Evolutionary conservation across 2,329 filamentous ascomycete species (phyloP).

Genomic region (Anisogramma anomala): DNA sequence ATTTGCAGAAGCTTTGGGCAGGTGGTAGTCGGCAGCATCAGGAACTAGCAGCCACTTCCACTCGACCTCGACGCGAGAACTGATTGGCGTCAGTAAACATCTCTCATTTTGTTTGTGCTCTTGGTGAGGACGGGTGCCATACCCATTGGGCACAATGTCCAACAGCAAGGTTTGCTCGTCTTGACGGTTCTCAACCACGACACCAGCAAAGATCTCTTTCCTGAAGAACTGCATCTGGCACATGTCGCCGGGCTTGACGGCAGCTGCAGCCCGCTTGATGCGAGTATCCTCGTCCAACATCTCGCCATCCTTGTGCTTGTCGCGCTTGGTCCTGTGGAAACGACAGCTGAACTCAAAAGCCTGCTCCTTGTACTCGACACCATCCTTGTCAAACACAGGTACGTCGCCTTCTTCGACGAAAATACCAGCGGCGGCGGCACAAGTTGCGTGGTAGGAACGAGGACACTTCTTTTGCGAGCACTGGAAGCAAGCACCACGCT

Average conservation of each 20-base stretch:
- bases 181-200: conserved; percentile 70
- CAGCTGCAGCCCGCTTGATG: conserved; percentile 55
- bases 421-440: conserved; percentile 81
- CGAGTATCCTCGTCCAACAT: conserved; percentile 58
- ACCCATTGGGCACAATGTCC: conserved; percentile 77
- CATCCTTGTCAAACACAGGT: conserved; percentile 80
- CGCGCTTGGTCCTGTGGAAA: conserved; percentile 81
- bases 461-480: conserved; percentile 93
- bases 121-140: conserved; percentile 27
- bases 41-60: conserved; percentile 76
- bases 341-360: conserved; percentile 90
- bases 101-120: conserved; percentile 1
- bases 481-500: conserved; percentile 92
- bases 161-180: conserved; percentile 68
- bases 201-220: conserved; percentile 81
- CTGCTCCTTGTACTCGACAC: conserved; percentile 82
- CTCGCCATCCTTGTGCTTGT: conserved; percentile 60
- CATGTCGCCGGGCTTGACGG: conserved; percentile 60
- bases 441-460: conserved; percentile 88
- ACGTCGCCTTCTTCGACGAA: conserved; percentile 81
- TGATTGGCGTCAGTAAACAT: conserved; percentile 33
- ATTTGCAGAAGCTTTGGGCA: conserved; percentile 63
- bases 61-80: conserved; percentile 65
- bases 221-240: conserved; percentile 78
- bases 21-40: conserved; percentile 56